These are phyloP conservation scores for Penicillium atrosanguineum DNA, from an alignment of 495 filamentous ascomycete species.

Conservation along the genomic window DNA sequence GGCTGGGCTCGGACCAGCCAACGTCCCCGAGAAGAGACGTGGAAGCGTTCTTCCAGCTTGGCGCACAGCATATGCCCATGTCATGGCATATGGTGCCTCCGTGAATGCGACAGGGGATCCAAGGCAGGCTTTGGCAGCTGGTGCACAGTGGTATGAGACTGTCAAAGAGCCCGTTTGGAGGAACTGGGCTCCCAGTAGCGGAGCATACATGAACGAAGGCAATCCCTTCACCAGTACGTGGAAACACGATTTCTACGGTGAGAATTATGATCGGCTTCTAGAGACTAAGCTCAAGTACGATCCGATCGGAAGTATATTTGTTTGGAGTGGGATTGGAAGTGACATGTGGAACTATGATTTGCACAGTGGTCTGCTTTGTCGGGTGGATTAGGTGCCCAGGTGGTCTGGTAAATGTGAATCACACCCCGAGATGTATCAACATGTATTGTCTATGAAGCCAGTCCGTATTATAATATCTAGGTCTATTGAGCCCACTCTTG, in stretches of 20 bases:
- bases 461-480: neutral
- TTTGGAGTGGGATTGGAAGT: constrained; percentile 20
- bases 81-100: constrained; percentile 13
- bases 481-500: constrained; percentile 35
- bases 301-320: constrained; percentile 46
- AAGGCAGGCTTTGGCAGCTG: neutral
- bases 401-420: no score
- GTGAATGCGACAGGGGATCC: constrained; percentile 10
- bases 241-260: constrained; percentile 11
- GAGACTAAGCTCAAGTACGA: constrained; percentile 51
- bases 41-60: constrained; percentile 19
- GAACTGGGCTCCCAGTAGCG: constrained; percentile 20
- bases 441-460: neutral
- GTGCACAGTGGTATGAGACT: constrained; percentile 7
- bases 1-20: constrained; percentile 15
- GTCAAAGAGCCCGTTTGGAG: constrained; percentile 22
- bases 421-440: no score
- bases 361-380: constrained; percentile 18
- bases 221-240: constrained; percentile 56
- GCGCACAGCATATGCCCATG: constrained; percentile 19
- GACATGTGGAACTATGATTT: constrained; percentile 24
- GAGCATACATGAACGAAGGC: constrained; percentile 30
- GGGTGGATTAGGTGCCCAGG: no score
- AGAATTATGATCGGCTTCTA: constrained; percentile 45
- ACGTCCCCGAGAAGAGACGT: constrained; percentile 1